Base-by-base conservation (phyloP, 495 filamentous ascomycete genomes). In the Sabuloglossum arenarium region DNA sequence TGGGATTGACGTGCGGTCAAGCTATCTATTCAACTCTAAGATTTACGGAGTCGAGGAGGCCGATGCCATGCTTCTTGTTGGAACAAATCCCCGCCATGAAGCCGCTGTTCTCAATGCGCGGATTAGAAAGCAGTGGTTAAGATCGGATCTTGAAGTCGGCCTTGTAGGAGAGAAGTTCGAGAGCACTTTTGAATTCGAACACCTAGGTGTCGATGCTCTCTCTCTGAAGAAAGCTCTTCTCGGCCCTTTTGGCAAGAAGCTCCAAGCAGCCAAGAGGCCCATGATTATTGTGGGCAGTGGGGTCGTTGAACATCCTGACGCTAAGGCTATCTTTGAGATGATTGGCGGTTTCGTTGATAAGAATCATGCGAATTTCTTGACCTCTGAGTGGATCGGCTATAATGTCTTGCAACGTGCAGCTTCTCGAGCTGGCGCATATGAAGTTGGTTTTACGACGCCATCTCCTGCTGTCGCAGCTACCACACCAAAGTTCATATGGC, bases 221-320 rank as follows among this genome's bases (percentile, higher is more conserved):
- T 75, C 86, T 56, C 69, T 98, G 45, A 94, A 96, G 74, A 75
- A 80, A 59, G 84, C 84, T 47, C 78, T 98, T 27, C 67, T 84
- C n/a, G 90, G 91, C 19, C 67, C 77, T 3, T 98, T 93, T 65
- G 88, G 91, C 64, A 86, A 94, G 76, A 88, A 86, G 71, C 83
- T 98, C 53, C 75, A 80, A 60, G 70, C 78, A n/a, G 91, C 91
- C 32, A 79, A 94, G 76, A 77, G 78, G 60, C 91, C 91, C 39
- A 94, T 97, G 86, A 95, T 98, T 64, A 79, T 98, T 52, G 79
- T 97, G 53, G 91, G 91, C 53, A 91, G 86, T 56, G 85, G 83
- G 60, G 85, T 87, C 39, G 82, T 81, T 30, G 91, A 98, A 66
- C 88, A 96, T 68, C 61, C 78, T 12, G 91, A 97, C 63, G 80